Base-by-base conservation (phyloP, 2,329 filamentous ascomycete species). In the Alternaria gaisen region DNA sequence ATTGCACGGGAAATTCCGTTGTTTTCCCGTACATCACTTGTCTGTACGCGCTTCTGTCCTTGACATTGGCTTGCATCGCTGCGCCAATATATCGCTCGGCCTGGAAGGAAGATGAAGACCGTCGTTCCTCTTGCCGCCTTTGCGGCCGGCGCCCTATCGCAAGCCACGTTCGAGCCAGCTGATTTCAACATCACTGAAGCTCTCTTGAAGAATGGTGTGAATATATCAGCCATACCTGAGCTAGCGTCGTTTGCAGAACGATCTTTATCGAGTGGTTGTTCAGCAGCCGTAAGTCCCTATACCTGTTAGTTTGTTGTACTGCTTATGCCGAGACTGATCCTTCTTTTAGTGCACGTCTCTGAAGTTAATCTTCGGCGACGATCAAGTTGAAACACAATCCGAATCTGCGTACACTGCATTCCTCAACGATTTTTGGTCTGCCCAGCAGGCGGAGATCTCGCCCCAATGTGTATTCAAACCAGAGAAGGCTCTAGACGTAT, bases 131-230 rank as follows among this genome's bases (percentile, higher is more conserved):
- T 53, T 48, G 52, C 54, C 16, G 51, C 53, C 9, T 22, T 66
- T 8, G 43, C 22, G 11, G 48, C 30, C 16, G 52, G 43, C 5
- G 55, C 9, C 7, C 12, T 63, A 3, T 50, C 63, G 5, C n/a
- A 59, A 1, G 36, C 22, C 32, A 28, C 53, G 1, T 66, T 68
- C 22, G 68, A 70, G 53, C 59, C 65, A 1, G 12, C 32, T 0
- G 53, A 67, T 20, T 70, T 72, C 53, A 64, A 71, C 48, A 46
- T 65, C 7, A 70, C 66, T 6, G 58, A 66, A n/a, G 67, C 70
- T 0, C 65, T 75, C 4, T 32, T 69, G 3, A 36, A 59, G 1
- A 69, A 70, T 40, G 70, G 67, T 10, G 63, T 67, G 16, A 48
- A 71, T 38, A 55, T 66, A 22, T 65, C 60, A 24, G 62, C 55